Evolutionary conservation across 805 yeast genomes (phyloP).

Genomic region (Candida ipomoeae): DNA sequence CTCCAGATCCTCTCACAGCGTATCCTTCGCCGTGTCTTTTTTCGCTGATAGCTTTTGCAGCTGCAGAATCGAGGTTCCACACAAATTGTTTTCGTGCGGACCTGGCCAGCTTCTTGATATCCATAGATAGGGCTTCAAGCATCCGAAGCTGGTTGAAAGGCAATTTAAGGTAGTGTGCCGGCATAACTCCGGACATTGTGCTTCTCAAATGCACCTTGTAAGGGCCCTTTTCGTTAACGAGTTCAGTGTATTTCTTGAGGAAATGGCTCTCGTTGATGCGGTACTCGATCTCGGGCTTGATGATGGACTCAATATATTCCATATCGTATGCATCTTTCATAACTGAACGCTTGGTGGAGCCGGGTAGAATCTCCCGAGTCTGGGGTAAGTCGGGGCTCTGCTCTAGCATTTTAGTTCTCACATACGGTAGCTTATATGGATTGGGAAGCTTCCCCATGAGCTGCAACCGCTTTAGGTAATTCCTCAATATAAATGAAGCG

Average conservation of each 20-base stretch:
- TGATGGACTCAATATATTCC: constrained; percentile 27
- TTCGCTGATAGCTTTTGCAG: not conserved
- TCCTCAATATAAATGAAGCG: constrained; percentile 20
- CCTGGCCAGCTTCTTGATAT: constrained; percentile 28
- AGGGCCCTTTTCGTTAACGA: constrained; percentile 35
- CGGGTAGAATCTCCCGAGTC: constrained; percentile 17
- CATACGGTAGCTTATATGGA: constrained; percentile 31
- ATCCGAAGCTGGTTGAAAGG: constrained; percentile 20
- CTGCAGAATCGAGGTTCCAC: constrained; percentile 18
- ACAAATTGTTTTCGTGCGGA: constrained; percentile 21
- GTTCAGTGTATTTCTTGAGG: constrained; percentile 17
- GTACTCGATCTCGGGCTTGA: constrained; percentile 32
- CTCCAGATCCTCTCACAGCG: constrained; percentile 25
- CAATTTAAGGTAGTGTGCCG: constrained; percentile 25
- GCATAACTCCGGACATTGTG: constrained; percentile 31
- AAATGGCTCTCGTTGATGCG: constrained; percentile 27
- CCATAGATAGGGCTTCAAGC: constrained; percentile 29
- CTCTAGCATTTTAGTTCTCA: constrained; percentile 12
- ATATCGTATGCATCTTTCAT: constrained; percentile 29
- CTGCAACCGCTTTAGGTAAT: constrained; percentile 29
- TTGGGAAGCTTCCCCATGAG: constrained; percentile 24
- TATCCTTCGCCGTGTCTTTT: constrained; percentile 26
- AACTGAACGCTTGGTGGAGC: constrained; percentile 21
- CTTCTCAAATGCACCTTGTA: constrained; percentile 25
- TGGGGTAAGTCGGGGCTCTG: constrained; percentile 12